Evolutionary conservation across 1,284 basidiomycete genomes (phyloP).

Genomic region (Stygiomarasmius scandens): DNA sequence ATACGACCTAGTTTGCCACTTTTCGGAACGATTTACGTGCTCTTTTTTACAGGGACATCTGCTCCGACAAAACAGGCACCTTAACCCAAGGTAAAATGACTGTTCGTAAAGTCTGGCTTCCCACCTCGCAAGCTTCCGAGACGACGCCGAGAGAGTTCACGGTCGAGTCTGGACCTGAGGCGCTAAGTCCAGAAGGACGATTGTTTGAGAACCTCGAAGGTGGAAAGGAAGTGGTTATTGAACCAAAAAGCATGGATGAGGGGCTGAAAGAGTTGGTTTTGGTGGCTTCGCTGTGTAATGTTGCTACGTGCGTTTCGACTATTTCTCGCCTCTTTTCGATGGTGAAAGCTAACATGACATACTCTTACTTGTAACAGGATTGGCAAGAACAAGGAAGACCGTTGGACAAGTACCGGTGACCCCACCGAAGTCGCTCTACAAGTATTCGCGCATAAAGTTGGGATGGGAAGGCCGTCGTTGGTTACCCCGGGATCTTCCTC

Average conservation of each 20-base stretch:
- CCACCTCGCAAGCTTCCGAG: constrained; percentile 27
- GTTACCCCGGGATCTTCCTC: constrained; percentile 23
- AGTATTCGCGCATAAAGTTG: constrained; percentile 57
- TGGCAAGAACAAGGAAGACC: constrained; percentile 39
- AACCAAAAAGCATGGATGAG: constrained; percentile 27
- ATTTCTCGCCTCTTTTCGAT: not conserved
- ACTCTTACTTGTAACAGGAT: constrained; percentile 25
- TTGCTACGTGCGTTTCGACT: constrained; percentile 33
- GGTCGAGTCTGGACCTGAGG: constrained; percentile 30
- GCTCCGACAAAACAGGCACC: constrained; percentile 69
- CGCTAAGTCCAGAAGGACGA: constrained; percentile 28
- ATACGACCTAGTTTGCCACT: not conserved
- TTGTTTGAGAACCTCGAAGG: not conserved
- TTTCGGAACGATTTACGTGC: not conserved
- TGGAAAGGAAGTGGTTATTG: constrained; percentile 19
- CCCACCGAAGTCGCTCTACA: constrained; percentile 71
- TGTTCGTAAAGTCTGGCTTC: constrained; percentile 60
- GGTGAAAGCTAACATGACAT: not conserved
- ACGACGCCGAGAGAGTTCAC: constrained; percentile 23
- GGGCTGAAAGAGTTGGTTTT: constrained; percentile 32
- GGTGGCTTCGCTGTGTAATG: constrained; percentile 36
- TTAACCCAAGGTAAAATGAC: constrained; percentile 60
- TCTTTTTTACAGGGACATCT: constrained; percentile 43
- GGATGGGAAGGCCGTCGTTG: constrained; percentile 32
- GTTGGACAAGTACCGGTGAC: constrained; percentile 72